Percentiles rank a stretch among this genome's conserved stretches.
Evolutionary conservation across 768 basidiomycete species (phyloP).

Genomic region (Russula foetens): DNA sequence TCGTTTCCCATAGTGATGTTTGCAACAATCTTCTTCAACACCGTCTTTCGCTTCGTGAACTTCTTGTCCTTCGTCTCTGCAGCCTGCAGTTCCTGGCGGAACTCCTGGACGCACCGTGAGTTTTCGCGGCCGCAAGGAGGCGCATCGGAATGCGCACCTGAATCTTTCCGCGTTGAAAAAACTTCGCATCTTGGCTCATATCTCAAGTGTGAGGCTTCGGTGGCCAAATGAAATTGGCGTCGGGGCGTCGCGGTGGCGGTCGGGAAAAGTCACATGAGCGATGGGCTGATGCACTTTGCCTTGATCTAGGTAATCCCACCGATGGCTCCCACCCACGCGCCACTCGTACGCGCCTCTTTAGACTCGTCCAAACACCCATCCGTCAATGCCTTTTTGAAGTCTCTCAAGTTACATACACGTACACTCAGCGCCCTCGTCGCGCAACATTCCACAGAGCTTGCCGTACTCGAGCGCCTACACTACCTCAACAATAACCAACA

Average conservation of each 20-base stretch:
- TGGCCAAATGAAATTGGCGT: background rate
- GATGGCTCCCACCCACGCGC: background rate
- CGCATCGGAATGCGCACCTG: conserved; percentile 44
- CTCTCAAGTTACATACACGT: conserved; percentile 47
- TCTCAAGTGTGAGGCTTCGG: background rate
- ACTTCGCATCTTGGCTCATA: conserved; percentile 78
- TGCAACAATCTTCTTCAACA: conserved; percentile 95
- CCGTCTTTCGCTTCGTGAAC: conserved; percentile 85
- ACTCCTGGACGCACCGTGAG: conserved; percentile 47
- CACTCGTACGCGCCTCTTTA: conserved; percentile 17
- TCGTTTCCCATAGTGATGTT: conserved; percentile 99
- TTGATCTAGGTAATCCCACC: too few species aligned
- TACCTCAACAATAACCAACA: conserved; percentile 82
- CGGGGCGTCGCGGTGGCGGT: too few species aligned
- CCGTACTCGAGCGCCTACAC: conserved; percentile 56
- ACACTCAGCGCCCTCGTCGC: conserved; percentile 39
- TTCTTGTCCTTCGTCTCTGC: conserved; percentile 97
- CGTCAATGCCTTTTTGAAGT: conserved; percentile 53
- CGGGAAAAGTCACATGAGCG: background rate
- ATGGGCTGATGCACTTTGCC: too few species aligned
- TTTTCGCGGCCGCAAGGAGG: background rate
- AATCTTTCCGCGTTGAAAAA: conserved; percentile 88
- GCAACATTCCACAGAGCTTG: conserved; percentile 42
- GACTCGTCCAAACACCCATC: conserved; percentile 25
- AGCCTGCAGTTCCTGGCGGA: conserved; percentile 83